Evolutionary conservation across 2,329 filamentous ascomycete genomes (phyloP).

Genomic region (Paraphaeosphaeria minitans): DNA sequence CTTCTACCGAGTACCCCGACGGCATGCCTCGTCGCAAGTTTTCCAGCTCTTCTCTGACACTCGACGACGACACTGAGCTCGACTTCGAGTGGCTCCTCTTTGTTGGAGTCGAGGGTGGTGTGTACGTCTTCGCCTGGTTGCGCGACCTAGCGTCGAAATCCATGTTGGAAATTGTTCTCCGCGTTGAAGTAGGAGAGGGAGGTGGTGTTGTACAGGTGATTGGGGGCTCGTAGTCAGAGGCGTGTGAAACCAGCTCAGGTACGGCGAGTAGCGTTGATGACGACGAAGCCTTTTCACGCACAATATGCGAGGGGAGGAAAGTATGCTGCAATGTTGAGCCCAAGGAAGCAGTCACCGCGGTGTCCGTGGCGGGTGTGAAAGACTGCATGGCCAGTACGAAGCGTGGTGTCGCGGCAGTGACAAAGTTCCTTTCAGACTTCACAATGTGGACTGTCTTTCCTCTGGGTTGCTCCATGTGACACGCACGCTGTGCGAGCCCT

Average conservation of each 20-base stretch:
- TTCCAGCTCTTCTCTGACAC: constrained; percentile 24
- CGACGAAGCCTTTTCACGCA: constrained; percentile 7
- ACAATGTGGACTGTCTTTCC: background rate
- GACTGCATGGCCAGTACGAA: constrained; percentile 15
- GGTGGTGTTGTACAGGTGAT: constrained; percentile 32
- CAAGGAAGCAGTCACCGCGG: constrained; percentile 6
- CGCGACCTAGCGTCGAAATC: constrained; percentile 11
- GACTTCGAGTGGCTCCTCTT: constrained; percentile 25
- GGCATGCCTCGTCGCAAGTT: constrained; percentile 29
- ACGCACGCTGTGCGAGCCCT: background rate
- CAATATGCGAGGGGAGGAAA: background rate
- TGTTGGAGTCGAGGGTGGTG: constrained; percentile 39
- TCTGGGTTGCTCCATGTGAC: background rate
- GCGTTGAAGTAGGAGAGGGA: constrained; percentile 25
- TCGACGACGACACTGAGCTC: constrained; percentile 23
- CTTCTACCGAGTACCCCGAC: constrained; percentile 25
- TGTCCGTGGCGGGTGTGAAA: constrained; percentile 3
- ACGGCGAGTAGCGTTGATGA: constrained; percentile 9
- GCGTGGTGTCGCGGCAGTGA: constrained; percentile 6
- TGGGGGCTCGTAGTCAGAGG: background rate
- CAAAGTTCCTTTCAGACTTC: constrained; percentile 5
- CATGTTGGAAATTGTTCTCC: constrained; percentile 25
- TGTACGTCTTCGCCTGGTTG: constrained; percentile 13
- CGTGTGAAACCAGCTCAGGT: constrained; percentile 2
- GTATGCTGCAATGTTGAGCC: constrained; percentile 1